Percentiles rank a stretch among this genome's conserved stretches.
phyloP scores from a whole-genome alignment of 2,329 filamentous ascomycete genomes.

The Arachnomyces sp. region DNA sequence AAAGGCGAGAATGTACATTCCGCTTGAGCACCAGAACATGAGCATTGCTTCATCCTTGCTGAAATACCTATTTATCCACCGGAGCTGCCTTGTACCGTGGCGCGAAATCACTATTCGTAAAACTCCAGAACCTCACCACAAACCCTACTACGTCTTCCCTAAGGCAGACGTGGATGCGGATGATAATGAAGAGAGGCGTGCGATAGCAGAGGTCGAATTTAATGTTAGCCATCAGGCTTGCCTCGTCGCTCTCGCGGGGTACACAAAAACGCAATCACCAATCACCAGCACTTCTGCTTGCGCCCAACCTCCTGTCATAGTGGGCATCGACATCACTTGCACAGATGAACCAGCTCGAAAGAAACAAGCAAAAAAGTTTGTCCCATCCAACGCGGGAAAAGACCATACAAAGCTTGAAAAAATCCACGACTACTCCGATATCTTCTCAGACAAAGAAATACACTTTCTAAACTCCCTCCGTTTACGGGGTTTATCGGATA shows the following conservation, averaged over 20 bases:
- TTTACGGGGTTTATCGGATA: too few species aligned
- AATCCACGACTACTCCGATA: conserved; percentile 53
- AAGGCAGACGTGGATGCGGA: conserved; percentile 11
- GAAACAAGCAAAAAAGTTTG: conserved; percentile 40
- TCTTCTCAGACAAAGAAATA: conserved; percentile 51
- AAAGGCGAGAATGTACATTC: conserved; percentile 42
- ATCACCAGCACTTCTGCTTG: conserved; percentile 7
- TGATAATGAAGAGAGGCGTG: conserved; percentile 1
- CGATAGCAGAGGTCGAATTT: conserved; percentile 46
- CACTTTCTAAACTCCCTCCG: conserved; percentile 45
- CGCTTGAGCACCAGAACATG: conserved; percentile 53
- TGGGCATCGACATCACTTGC: conserved; percentile 58
- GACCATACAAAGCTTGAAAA: conserved; percentile 44
- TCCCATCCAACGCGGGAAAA: conserved; percentile 38
- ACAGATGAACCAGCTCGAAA: conserved; percentile 47
- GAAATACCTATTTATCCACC: conserved; percentile 54
- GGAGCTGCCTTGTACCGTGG: conserved; percentile 51
- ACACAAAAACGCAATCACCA: conserved; percentile 16
- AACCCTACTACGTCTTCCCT: conserved; percentile 48
- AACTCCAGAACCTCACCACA: conserved; percentile 39
- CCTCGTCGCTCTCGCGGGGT: conserved; percentile 52
- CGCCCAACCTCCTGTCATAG: conserved; percentile 14
- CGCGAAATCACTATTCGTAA: conserved; percentile 47
- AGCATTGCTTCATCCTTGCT: conserved; percentile 54
- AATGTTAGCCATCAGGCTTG: conserved; percentile 60